Evolutionary conservation across 1,284 basidiomycete species (phyloP), one percentile per base, ranked within the genome.

Genomic region (Puccinia triticina): DNA sequence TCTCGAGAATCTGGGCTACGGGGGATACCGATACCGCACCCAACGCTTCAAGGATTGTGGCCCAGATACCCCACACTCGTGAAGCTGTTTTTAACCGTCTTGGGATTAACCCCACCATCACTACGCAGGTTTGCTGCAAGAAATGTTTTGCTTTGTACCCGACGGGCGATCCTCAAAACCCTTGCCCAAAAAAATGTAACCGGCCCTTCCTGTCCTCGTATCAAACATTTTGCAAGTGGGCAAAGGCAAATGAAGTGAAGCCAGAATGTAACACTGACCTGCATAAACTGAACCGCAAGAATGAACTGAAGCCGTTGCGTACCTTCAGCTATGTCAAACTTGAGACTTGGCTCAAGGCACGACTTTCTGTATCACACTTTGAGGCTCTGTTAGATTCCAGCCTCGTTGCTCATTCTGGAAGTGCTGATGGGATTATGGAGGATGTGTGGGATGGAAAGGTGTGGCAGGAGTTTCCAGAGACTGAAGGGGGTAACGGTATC

Each of bases 391-490:
- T 66, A 18, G 64, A 66, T 26, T 12, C 64, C n/a, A 66, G 64
- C 64, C 32, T 66, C 4, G 8, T 29, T 8, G 64, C 64, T 21
- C 4, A 18, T 18, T 29, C 11, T 29, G 3, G 10, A 32, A 29
- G 34, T 37, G 4, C 32, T 4, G 18, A 66, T 37, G 4, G 34
- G 64, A 29, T 18, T 12, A 73, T 73, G 71, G 43, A 48, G 26
- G 71, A 73, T 50, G 26, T 73, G 11, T 73, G 71, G 71, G n/a
- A 73, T n/a, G 71, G 71, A 23, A 32, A 48, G 12, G 34, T 73
- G 5, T 73, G 71, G 71, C 46, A 73, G 71, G 34, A n/a, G n/a
- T 73, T 73, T 50, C 43, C 64, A 18, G 34, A 66, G 10, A 37
- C n/a, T 8, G 64, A 37, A 29, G 34, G 18, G 26, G 64, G 64